These are phyloP conservation scores for Vanrija humicola DNA, from an alignment of 1,284 basidiomycete genomes.

Conservation along the genomic window DNA sequence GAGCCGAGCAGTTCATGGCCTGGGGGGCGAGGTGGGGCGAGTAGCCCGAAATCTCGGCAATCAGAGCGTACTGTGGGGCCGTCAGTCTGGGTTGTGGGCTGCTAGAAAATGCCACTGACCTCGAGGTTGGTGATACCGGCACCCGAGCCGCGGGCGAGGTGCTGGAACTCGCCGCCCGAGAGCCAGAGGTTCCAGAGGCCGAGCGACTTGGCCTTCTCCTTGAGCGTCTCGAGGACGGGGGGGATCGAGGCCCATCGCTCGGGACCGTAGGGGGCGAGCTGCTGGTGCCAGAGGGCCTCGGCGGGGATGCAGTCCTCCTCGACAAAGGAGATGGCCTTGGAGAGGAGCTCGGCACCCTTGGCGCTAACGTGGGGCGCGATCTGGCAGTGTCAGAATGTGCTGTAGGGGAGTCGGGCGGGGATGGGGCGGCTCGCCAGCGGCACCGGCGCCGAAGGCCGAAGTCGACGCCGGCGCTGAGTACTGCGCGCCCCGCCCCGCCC, in stretches of 20 bases:
- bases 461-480: too few relatives aligned
- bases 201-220: slow-evolving; percentile 76
- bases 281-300: slow-evolving; percentile 69
- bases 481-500: too few relatives aligned
- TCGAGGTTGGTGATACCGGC: slow-evolving; percentile 80
- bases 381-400: slow-evolving; percentile 48
- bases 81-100: not conserved
- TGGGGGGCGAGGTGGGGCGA: slow-evolving; percentile 77
- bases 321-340: slow-evolving; percentile 78
- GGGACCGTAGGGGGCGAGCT: slow-evolving; percentile 71
- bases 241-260: slow-evolving; percentile 81
- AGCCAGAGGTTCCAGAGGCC: slow-evolving; percentile 98
- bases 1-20: slow-evolving; percentile 85
- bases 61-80: slow-evolving; percentile 74
- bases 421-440: too few relatives aligned
- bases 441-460: too few relatives aligned
- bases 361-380: slow-evolving; percentile 87
- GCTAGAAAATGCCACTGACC: slow-evolving; percentile 34
- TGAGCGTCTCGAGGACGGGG: slow-evolving; percentile 76
- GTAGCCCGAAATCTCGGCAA: slow-evolving; percentile 91
- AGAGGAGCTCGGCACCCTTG: slow-evolving; percentile 77
- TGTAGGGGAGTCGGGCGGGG: too few relatives aligned
- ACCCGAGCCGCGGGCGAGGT: slow-evolving; percentile 58
- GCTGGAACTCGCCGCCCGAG: slow-evolving; percentile 86
- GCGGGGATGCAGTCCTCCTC: slow-evolving; percentile 88